These are phyloP conservation scores for Pseudozyma flocculosa DNA, from an alignment of 1,284 basidiomycete genomes.

Conservation along the genomic window DNA sequence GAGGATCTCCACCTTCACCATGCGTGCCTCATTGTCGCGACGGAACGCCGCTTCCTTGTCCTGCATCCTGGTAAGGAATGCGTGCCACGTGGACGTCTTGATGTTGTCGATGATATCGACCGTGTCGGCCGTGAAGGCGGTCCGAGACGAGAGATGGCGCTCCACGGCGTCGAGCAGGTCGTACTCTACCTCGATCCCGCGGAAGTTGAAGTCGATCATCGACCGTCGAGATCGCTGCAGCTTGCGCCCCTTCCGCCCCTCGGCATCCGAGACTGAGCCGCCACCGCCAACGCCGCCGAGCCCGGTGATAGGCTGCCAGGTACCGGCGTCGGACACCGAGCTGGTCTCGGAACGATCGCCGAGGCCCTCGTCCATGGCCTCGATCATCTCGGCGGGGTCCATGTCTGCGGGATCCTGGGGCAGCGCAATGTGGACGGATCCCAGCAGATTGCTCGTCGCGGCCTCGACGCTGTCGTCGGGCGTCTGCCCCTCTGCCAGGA, in stretches of 20 bases:
- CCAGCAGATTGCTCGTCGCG: conserved; percentile 78
- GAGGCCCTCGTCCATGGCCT: conserved; percentile 81
- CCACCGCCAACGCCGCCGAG: not conserved
- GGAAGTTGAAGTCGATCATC: conserved; percentile 80
- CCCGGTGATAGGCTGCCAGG: conserved; percentile 37
- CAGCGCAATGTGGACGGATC: conserved; percentile 71
- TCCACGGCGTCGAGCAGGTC: conserved; percentile 34
- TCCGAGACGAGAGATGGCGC: conserved; percentile 26
- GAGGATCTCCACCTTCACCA: conserved; percentile 80
- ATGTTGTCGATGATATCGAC: conserved; percentile 94
- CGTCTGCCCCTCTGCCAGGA: conserved; percentile 86
- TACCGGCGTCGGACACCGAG: conserved; percentile 27
- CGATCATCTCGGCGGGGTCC: conserved; percentile 66
- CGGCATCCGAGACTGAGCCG: not conserved
- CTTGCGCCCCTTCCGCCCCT: conserved; percentile 42
- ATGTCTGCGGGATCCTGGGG: conserved; percentile 29
- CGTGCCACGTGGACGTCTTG: conserved; percentile 97
- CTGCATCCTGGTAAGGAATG: conserved; percentile 72
- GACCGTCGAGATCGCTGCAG: conserved; percentile 76
- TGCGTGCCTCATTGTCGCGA: conserved; percentile 83
- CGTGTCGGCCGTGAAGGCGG: conserved; percentile 58
- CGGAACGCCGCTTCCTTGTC: conserved; percentile 57
- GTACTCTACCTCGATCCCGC: conserved; percentile 64
- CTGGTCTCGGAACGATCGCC: conserved; percentile 62
- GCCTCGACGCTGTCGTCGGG: conserved; percentile 80